Evolutionary conservation across 2,329 filamentous ascomycete species (phyloP), one percentile per base, ranked within the genome.

Genomic region (Cytospora mali): DNA sequence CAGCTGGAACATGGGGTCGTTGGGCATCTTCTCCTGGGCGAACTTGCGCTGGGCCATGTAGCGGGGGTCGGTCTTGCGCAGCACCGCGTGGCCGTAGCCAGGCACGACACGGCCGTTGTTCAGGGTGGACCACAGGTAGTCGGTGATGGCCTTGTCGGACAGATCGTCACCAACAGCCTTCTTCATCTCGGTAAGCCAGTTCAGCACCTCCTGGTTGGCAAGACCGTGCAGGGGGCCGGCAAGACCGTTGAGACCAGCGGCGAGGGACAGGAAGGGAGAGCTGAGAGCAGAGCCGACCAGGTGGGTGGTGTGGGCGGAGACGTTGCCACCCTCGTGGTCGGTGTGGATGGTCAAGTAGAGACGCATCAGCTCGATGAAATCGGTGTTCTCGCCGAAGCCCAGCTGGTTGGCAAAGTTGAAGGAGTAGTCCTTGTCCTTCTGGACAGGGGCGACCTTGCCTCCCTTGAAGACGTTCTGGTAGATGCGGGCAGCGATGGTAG

Each of bases 381-480:
- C 94, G 74, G 87, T 84, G 88, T 99, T 98, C 74, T 90, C 88
- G 73, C 91, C 91, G 78, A 95, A 99, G 74, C 95, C 95, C 72
- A 99, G 92, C 88, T 97, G 93, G 88, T 98, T 98, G 81, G 95
- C 93, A 78, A 99, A 91, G 90, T 99, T 99, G 91, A 90, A 99
- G 73, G 89, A 87, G 85, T 97, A 99, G 78, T 99, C 95, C 91
- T 98, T 95, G 84, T 98, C 94, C 87, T 97, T 96, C 86, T 98
- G 89, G 78, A 97, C 87, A 61, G 93, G 79, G 66, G 92, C 91
- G 71, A 99, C 94, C 89, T 98, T 98, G 83, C 95, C 95, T 76
- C 96, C 95, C 89, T 98, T 97, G 92, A 96, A 99, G 79, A 98
- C 90, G 80, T 99, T 99, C 85, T 96, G 95, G 89, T 99, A 99